Percentiles rank a stretch among this genome's conserved stretches.
Conservation (phyloP, 2,329 filamentous ascomycete species). For the Colletotrichum sansevieriae region DNA sequence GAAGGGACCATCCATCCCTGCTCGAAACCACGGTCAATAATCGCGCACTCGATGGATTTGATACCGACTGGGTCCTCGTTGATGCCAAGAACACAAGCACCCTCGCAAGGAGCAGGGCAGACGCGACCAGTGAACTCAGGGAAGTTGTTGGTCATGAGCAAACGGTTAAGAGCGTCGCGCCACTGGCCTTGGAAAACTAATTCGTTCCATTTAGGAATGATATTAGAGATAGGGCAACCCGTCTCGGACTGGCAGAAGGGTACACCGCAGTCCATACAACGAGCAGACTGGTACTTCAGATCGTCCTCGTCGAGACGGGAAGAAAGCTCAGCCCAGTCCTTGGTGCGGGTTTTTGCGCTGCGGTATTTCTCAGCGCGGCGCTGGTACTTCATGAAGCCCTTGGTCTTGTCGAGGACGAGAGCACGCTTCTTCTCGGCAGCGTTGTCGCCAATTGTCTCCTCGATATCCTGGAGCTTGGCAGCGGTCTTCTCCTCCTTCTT, state of each 20-base stretch:
- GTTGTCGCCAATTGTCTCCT: slow-evolving; percentile 88
- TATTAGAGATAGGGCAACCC: slow-evolving; percentile 95
- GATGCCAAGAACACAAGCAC: slow-evolving; percentile 95
- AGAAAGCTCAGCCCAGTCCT: slow-evolving; percentile 94
- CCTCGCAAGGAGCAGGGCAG: slow-evolving; percentile 95
- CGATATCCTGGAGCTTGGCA: slow-evolving; percentile 83
- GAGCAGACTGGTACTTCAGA: slow-evolving; percentile 94
- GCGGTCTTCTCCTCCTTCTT: slow-evolving; percentile 73
- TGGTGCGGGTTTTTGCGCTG: slow-evolving; percentile 82
- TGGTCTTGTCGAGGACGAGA: slow-evolving; percentile 96
- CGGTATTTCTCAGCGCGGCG: slow-evolving; percentile 95
- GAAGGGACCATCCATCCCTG: slow-evolving; percentile 97
- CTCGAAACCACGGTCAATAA: slow-evolving; percentile 97
- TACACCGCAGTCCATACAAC: slow-evolving; percentile 99
- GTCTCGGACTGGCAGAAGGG: slow-evolving; percentile 98
- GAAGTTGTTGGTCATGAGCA: slow-evolving; percentile 98
- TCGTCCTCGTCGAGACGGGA: slow-evolving; percentile 91
- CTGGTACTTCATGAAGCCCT: slow-evolving; percentile 97
- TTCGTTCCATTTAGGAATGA: slow-evolving; percentile 98
- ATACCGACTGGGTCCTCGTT: slow-evolving; percentile 98
- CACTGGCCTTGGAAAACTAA: slow-evolving; percentile 82
- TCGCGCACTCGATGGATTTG: slow-evolving; percentile 98
- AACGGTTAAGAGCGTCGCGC: slow-evolving; percentile 90
- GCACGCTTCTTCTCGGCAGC: slow-evolving; percentile 91
- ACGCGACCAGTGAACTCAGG: slow-evolving; percentile 98